phyloP scores from a whole-genome alignment of 192 early-diverging fungal genomes.

The Linderina pennispora region DNA sequence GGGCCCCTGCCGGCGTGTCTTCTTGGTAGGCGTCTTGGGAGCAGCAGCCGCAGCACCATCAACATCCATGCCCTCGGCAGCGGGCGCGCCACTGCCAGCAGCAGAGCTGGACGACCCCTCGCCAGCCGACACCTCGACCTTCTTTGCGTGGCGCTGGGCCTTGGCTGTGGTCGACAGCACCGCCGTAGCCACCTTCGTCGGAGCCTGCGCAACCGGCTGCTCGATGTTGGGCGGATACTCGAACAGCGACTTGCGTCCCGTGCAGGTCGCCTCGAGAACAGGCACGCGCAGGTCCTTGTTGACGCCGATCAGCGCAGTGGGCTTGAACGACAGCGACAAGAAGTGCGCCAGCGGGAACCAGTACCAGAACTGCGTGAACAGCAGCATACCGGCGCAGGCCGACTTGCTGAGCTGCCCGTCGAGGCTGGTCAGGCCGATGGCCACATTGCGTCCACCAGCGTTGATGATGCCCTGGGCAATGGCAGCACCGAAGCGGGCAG shows the following conservation, averaged over 20 bases:
- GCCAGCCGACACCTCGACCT: slow-evolving; percentile 48
- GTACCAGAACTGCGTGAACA: slow-evolving; percentile 99
- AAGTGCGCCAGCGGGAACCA: slow-evolving; percentile 99
- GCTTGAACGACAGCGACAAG: slow-evolving; percentile 87
- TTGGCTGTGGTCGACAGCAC: slow-evolving; percentile 95
- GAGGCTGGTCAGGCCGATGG: slow-evolving; percentile 82
- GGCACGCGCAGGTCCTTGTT: slow-evolving; percentile 84
- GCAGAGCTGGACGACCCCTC: slow-evolving; percentile 28
- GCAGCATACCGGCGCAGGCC: slow-evolving; percentile 97
- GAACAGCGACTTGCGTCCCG: slow-evolving; percentile 83
- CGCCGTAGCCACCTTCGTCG: slow-evolving; percentile 75
- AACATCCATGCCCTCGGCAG: slow-evolving; percentile 33
- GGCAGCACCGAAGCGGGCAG: slow-evolving; percentile 94
- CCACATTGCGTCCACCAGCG: slow-evolving; percentile 97
- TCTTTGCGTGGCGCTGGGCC: slow-evolving; percentile 81
- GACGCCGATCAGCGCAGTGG: slow-evolving; percentile 93
- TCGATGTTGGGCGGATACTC: slow-evolving; percentile 88
- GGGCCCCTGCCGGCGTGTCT: slow-evolving; percentile 62
- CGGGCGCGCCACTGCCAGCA: not conserved
- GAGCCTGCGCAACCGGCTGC: slow-evolving; percentile 49
- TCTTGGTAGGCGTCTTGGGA: slow-evolving; percentile 33
- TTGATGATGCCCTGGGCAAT: slow-evolving; percentile 97
- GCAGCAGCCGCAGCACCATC: slow-evolving; percentile 10
- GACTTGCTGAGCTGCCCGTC: slow-evolving; percentile 87
- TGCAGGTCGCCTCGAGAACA: slow-evolving; percentile 78